Base-by-base conservation (phyloP, 768 basidiomycete genomes). In the Podaxis carcinomalis region DNA sequence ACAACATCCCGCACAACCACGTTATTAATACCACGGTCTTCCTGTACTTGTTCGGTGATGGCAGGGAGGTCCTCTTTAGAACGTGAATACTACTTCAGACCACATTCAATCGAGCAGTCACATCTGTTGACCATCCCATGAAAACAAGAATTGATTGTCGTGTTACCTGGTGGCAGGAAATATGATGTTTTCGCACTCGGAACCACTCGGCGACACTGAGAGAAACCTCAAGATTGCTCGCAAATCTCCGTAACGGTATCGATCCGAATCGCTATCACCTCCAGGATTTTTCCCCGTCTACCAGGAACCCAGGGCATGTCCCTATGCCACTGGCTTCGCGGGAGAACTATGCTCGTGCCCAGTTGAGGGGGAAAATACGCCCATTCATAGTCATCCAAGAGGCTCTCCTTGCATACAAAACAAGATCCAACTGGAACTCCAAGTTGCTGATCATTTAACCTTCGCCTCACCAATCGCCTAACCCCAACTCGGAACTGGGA, bases 381-480 rank as follows among this genome's bases (percentile, higher is more conserved):
- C 7, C 4, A 16, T 27, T 13, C 23, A 23, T 14, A 4, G 25
- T 49, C 21, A 19, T 25, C 21, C 13, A 49, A 23, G 21, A 23
- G 23, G 21, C 7, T 25, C 3, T 11, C n/a, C n/a, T 47, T 53
- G 21, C 36, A 28, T 19, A 16, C 52, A 25, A 27, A 3, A 1
- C 19, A 35, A 35, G n/a, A n/a, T n/a, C 32, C 51, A 37, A 4
- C 32, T 11, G 19, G n/a, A 10, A 53, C 19, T 37, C 51, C 16
- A 39, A 19, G 9, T 37, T 11, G 16, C 35, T 23, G 36, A 54
- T 57, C 10, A 23, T 21, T 47, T 57, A 57, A 46, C 35, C 56
- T 57, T 57, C 13, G n/a, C 10, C 28, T 36, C 46, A 32, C 56
- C 56, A 57, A 57, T 57, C 28, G 56, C 56, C 4, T 53, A 10